Percentiles rank a stretch among this genome's conserved stretches.
phyloP scores from a whole-genome alignment of 1,139 yeast genomes.

The Torulaspora globosa region DNA sequence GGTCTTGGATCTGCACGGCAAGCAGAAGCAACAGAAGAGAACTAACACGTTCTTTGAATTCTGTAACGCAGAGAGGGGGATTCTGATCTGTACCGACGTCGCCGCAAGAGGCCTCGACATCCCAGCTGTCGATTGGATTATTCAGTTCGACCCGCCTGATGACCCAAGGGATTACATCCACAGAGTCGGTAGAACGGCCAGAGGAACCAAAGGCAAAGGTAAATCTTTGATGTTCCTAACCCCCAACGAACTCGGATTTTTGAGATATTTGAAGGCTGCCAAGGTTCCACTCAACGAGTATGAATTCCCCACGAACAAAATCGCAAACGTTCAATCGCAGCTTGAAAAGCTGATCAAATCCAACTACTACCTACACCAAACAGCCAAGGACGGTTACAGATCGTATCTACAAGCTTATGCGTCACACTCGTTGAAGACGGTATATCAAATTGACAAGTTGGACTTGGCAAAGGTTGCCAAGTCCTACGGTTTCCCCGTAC shows the following conservation, averaged over 20 bases:
- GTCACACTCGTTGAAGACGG: slow-evolving; percentile 91
- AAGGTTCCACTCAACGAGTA: slow-evolving; percentile 95
- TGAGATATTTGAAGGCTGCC: slow-evolving; percentile 91
- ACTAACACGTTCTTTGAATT: slow-evolving; percentile 97
- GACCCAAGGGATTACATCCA: slow-evolving; percentile 98
- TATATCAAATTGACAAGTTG: slow-evolving; percentile 89
- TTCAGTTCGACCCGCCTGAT: slow-evolving; percentile 98
- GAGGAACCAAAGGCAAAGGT: slow-evolving; percentile 90
- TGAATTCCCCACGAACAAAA: slow-evolving; percentile 89
- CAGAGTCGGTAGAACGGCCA: slow-evolving; percentile 97
- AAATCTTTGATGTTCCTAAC: slow-evolving; percentile 91
- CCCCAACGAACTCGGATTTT: slow-evolving; percentile 90
- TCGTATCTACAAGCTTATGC: slow-evolving; percentile 96
- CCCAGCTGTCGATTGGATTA: slow-evolving; percentile 96
- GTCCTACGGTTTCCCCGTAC: slow-evolving; percentile 89
- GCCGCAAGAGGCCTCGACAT: slow-evolving; percentile 98
- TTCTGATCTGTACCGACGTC: slow-evolving; percentile 90
- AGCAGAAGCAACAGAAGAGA: slow-evolving; percentile 96
- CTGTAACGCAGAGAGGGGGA: slow-evolving; percentile 94
- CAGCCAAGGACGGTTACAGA: slow-evolving; percentile 96
- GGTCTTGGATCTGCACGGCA: slow-evolving; percentile 92
- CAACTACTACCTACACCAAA: slow-evolving; percentile 89
- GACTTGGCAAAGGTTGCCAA: slow-evolving; percentile 93
- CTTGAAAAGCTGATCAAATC: slow-evolving; percentile 85
- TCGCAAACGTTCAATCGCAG: slow-evolving; percentile 93